Percentiles rank a stretch among this genome's conserved stretches.
These are phyloP conservation scores for Taxillus chinensis DNA, from an alignment of 164 flowering plant species.

Conservation along the genomic window DNA sequence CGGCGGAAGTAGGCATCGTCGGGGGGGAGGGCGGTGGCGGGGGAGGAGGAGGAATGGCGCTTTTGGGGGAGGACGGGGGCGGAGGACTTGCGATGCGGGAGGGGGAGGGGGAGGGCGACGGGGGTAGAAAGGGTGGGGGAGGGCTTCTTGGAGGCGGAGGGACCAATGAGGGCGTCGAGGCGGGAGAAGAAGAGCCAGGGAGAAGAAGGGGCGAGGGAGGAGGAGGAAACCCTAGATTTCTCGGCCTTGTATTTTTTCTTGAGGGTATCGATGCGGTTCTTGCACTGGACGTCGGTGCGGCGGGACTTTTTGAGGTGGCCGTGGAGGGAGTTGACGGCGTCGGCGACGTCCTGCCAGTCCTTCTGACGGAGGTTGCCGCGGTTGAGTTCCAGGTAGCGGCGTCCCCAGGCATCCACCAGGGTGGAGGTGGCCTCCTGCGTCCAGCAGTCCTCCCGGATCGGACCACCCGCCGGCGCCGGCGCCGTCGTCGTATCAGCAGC, in stretches of 20 bases:
- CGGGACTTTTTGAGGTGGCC: constrained; percentile 47
- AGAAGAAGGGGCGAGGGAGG: constrained; percentile 28
- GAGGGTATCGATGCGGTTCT: constrained; percentile 89
- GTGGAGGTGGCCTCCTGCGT: constrained; percentile 72
- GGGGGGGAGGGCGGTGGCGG: constrained; percentile 13
- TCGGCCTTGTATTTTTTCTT: constrained; percentile 93
- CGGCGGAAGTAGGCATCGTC: constrained; percentile 35
- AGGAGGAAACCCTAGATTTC: constrained; percentile 41
- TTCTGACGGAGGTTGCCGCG: constrained; percentile 85
- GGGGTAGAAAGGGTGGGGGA: background rate
- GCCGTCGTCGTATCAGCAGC: constrained; percentile 10
- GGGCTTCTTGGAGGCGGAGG: constrained; percentile 12
- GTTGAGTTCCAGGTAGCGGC: constrained; percentile 60
- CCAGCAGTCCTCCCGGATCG: constrained; percentile 92
- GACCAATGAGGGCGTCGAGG: constrained; percentile 36
- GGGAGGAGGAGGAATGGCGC: constrained; percentile 10
- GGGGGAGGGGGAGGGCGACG: constrained; percentile 4
- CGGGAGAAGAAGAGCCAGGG: constrained; percentile 38
- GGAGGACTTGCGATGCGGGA: constrained; percentile 19
- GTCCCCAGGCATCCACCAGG: constrained; percentile 80
- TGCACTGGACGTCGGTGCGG: constrained; percentile 87
- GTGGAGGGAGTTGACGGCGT: constrained; percentile 65
- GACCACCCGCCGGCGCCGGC: constrained; percentile 21
- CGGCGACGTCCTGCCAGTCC: constrained; percentile 90
- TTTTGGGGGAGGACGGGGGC: constrained; percentile 18